Conservation (phyloP, 139 green algal species). For the Pseudopediastrum boryanum region DNA sequence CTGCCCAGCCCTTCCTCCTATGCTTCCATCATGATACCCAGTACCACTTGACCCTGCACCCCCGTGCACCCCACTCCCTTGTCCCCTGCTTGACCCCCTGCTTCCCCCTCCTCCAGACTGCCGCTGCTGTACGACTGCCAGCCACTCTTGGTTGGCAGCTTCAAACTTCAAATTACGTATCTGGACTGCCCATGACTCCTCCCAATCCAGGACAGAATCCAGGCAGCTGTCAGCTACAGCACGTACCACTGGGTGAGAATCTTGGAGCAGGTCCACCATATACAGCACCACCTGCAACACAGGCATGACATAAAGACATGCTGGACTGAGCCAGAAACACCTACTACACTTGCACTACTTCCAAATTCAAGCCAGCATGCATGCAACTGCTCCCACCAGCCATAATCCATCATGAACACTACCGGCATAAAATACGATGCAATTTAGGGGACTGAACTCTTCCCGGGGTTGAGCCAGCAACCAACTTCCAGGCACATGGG, state of each 20-base stretch:
- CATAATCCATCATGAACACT: too few relatives aligned
- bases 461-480: too few relatives aligned
- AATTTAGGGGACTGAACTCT: too few relatives aligned
- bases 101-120: background rate
- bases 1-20: background rate
- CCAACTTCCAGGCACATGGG: too few relatives aligned
- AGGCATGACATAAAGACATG: background rate
- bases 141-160: constrained; percentile 82
- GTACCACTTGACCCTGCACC: background rate
- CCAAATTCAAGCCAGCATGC: too few relatives aligned
- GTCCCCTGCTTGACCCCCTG: background rate
- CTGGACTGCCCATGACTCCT: constrained; percentile 39
- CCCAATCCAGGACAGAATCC: constrained; percentile 70
- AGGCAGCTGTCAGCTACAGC: constrained; percentile 63
- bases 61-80: background rate
- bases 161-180: constrained; percentile 86
- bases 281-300: constrained; percentile 69
- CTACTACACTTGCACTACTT: too few relatives aligned
- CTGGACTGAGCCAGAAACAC: too few relatives aligned
- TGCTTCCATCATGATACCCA: background rate
- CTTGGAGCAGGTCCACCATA: constrained; percentile 81
- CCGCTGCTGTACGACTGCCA: constrained; percentile 53
- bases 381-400: too few relatives aligned
- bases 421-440: too few relatives aligned
- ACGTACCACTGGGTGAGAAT: constrained; percentile 37